These are phyloP conservation scores for Cornus suecica DNA, from an alignment of 148 eudicot genomes.

Conservation along the genomic window DNA sequence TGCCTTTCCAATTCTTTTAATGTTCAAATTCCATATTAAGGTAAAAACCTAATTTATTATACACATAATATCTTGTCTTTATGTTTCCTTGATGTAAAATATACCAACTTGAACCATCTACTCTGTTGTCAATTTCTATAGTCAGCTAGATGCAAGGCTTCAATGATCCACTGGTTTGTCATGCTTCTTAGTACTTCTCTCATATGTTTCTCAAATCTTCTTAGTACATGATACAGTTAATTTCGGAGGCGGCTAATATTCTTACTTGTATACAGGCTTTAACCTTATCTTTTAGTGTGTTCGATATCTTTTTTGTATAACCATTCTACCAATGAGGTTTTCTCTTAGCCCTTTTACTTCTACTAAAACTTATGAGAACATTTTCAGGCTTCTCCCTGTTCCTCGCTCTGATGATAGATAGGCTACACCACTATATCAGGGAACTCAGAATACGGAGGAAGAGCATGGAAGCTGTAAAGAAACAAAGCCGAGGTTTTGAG, in stretches of 20 bases:
- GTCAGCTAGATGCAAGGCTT: not conserved
- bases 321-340: not conserved
- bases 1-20: not conserved
- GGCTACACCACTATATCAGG: constrained; percentile 43
- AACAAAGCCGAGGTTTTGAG: constrained; percentile 28
- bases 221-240: not conserved
- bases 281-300: not conserved
- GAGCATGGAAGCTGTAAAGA: constrained; percentile 39
- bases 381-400: constrained; percentile 33
- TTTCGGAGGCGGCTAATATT: not conserved
- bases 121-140: not conserved
- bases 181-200: not conserved
- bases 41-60: no score
- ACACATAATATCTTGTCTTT: no score
- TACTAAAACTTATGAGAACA: not conserved
- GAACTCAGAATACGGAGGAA: constrained; percentile 38
- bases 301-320: not conserved
- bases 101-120: not conserved
- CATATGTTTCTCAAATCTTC: not conserved
- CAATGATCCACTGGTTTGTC: not conserved
- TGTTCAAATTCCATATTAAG: not conserved
- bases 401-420: constrained; percentile 38
- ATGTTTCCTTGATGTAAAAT: not conserved
- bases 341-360: not conserved
- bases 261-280: not conserved